Conservation (phyloP, 805 yeast species). For the Yamadazyma nakazawae region DNA sequence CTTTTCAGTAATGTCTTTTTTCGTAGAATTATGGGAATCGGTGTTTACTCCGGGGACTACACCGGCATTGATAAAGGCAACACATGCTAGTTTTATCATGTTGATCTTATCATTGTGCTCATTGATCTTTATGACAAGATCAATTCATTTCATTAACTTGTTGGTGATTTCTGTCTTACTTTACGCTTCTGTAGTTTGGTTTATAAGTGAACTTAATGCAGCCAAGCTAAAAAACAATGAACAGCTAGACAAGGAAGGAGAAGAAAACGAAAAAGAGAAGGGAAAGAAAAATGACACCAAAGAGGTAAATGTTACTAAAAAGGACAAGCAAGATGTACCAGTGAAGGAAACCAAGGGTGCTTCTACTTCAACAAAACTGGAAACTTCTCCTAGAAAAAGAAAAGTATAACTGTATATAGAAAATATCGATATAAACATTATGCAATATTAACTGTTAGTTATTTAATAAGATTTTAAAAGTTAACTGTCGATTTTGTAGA, state of each 20-base stretch:
- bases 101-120: slow-evolving; percentile 54
- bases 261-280: slow-evolving; percentile 1
- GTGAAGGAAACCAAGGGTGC: neutral
- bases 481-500: too few species aligned
- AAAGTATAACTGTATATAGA: slow-evolving; percentile 13
- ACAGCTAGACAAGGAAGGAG: slow-evolving; percentile 24
- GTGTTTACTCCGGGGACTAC: slow-evolving; percentile 91
- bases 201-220: slow-evolving; percentile 60
- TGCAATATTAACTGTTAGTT: too few species aligned
- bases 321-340: neutral
- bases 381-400: slow-evolving; percentile 16
- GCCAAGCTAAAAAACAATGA: slow-evolving; percentile 46
- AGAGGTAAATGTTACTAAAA: neutral
- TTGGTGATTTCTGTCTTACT: slow-evolving; percentile 57
- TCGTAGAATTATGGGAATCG: slow-evolving; percentile 81
- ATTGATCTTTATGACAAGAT: slow-evolving; percentile 58
- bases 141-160: slow-evolving; percentile 63
- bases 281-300: neutral
- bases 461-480: too few species aligned
- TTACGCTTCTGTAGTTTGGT: slow-evolving; percentile 88
- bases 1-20: slow-evolving; percentile 32
- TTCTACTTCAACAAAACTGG: neutral
- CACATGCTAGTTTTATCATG: slow-evolving; percentile 76
- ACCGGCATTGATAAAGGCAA: slow-evolving; percentile 84
- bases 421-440: too few species aligned